Evolutionary conservation across 1,284 basidiomycete species (phyloP).

Genomic region (Hemileia vastatrix): DNA sequence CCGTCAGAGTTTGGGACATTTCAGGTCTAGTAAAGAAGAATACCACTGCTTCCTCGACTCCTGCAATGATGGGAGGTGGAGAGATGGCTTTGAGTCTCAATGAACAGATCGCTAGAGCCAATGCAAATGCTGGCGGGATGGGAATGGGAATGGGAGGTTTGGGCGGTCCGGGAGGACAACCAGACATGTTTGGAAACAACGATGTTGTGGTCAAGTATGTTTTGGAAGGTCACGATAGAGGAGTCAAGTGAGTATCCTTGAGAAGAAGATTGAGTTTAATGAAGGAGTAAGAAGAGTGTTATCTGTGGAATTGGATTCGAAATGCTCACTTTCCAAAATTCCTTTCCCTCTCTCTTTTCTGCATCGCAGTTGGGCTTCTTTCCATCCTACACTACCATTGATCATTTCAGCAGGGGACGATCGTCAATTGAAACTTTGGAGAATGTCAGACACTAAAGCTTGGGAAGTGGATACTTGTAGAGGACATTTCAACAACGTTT

Average conservation of each 20-base stretch:
- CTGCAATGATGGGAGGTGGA: neutral
- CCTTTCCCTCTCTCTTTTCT: neutral
- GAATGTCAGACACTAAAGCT: conserved; percentile 44
- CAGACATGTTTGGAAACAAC: conserved; percentile 43
- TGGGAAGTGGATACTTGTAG: conserved; percentile 45
- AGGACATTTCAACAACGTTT: conserved; percentile 45
- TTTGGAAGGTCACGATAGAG: conserved; percentile 42
- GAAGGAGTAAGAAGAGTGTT: neutral
- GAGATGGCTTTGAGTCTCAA: conserved; percentile 35
- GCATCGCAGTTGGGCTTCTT: conserved; percentile 35
- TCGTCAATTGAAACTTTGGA: conserved; percentile 43
- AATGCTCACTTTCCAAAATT: too few relatives aligned
- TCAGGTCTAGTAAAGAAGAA: conserved; percentile 41
- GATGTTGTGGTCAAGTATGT: conserved; percentile 45
- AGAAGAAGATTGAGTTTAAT: neutral
- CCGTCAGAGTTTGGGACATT: conserved; percentile 44
- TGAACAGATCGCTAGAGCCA: conserved; percentile 43
- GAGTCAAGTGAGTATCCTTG: conserved; percentile 33
- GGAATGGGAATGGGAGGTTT: neutral
- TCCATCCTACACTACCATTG: conserved; percentile 42
- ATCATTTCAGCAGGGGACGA: conserved; percentile 44
- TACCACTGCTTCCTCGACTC: conserved; percentile 37
- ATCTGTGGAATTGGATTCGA: neutral
- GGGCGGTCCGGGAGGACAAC: conserved; percentile 23
- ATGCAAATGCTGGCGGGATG: conserved; percentile 25